These are phyloP conservation scores for Aureobasidium mangrovei DNA, from an alignment of 2,329 filamentous ascomycete species.

Conservation along the genomic window DNA sequence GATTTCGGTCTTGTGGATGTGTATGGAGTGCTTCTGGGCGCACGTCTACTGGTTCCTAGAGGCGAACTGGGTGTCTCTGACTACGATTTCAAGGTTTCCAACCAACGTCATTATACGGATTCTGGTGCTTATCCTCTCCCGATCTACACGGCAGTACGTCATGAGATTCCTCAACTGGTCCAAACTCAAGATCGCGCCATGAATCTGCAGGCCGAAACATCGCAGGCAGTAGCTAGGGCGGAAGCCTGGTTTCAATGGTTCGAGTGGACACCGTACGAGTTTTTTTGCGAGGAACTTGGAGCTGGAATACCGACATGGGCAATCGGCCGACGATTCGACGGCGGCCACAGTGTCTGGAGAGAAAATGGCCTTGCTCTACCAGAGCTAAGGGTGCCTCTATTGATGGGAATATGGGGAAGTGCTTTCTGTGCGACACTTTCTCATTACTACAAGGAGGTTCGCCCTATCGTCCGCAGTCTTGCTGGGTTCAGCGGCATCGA, in stretches of 20 bases:
- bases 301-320: constrained; percentile 95
- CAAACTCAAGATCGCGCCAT: constrained; percentile 26
- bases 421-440: constrained; percentile 93
- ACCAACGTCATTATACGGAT: constrained; percentile 67
- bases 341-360: constrained; percentile 57
- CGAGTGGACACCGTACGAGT: constrained; percentile 87
- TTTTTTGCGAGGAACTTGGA: constrained; percentile 86
- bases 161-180: constrained; percentile 73
- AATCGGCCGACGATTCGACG: constrained; percentile 71
- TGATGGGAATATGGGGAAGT: constrained; percentile 93
- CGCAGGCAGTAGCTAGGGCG: constrained; percentile 31
- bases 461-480: constrained; percentile 68
- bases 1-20: constrained; percentile 88
- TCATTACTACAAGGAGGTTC: constrained; percentile 90
- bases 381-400: constrained; percentile 70
- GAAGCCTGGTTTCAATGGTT: constrained; percentile 98
- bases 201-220: constrained; percentile 32
- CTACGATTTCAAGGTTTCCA: constrained; percentile 81
- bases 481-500: constrained; percentile 69
- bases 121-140: constrained; percentile 77
- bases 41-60: constrained; percentile 74
- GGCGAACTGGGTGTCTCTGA: constrained; percentile 71
- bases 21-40: constrained; percentile 79
- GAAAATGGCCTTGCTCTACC: constrained; percentile 63
- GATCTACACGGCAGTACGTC: constrained; percentile 90